Evolutionary conservation across 2,329 filamentous ascomycete species (phyloP).

Genomic region (Phyllachora maydis): DNA sequence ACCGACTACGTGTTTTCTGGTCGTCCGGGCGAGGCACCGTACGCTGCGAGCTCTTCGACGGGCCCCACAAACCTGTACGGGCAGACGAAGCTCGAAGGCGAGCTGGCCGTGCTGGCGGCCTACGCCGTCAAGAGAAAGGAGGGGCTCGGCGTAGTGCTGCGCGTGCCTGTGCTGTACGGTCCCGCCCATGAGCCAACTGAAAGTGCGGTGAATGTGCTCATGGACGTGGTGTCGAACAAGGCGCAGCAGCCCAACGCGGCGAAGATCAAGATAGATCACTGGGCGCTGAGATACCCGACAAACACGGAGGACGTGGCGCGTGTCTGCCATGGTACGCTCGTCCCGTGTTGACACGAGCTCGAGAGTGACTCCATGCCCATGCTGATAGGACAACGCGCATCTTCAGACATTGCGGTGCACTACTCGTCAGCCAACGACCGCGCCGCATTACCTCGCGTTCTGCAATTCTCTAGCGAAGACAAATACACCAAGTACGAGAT

Average conservation of each 20-base stretch:
- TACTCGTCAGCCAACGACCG: conserved; percentile 34
- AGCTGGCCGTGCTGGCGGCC: conserved; percentile 42
- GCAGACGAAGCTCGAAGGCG: conserved; percentile 38
- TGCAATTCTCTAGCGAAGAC: conserved; percentile 80
- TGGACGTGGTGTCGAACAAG: conserved; percentile 60
- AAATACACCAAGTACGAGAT: conserved; percentile 82
- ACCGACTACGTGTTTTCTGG: conserved; percentile 70
- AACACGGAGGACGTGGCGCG: conserved; percentile 75
- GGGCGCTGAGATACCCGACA: conserved; percentile 67
- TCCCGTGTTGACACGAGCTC: conserved; percentile 2
- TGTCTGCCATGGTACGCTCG: conserved; percentile 41
- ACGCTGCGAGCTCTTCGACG: conserved; percentile 41
- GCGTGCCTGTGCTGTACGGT: conserved; percentile 74
- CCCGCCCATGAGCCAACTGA: conserved; percentile 48
- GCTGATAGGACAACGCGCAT: conserved; percentile 3
- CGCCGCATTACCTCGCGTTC: conserved; percentile 38
- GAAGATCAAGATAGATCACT: conserved; percentile 65
- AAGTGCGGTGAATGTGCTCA: conserved; percentile 64
- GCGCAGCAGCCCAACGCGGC: conserved; percentile 39
- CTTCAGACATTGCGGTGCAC: conserved; percentile 44
- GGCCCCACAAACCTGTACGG: conserved; percentile 59
- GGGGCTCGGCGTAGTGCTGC: conserved; percentile 45
- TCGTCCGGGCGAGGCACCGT: conserved; percentile 61
- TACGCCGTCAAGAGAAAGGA: conserved; percentile 24
- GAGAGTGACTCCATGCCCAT: conserved; percentile 3